Percentiles rank a stretch among this genome's conserved stretches.
Conservation (phyloP, 208 protist species). For the Porcisia hertigi region DNA sequence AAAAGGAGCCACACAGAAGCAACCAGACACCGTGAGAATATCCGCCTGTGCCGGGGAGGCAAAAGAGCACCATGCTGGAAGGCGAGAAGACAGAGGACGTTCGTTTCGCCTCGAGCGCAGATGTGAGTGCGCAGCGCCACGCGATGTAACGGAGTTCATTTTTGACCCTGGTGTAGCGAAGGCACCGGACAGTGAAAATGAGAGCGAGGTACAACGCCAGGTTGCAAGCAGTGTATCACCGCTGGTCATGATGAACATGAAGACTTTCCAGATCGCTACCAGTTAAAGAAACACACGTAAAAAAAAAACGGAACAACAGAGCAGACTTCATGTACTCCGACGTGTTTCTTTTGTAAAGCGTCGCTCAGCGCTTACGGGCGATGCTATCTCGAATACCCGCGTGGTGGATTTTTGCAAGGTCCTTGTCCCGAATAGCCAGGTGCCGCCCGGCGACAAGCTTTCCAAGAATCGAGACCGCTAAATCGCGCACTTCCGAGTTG, state of each 20-base stretch:
- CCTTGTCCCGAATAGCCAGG: conserved; percentile 45
- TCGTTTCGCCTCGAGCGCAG: not conserved
- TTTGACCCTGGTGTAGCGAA: not conserved
- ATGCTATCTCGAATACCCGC: conserved; percentile 58
- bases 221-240: not conserved
- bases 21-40: not conserved
- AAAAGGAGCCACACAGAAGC: not conserved
- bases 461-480: conserved; percentile 43
- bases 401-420: conserved; percentile 64
- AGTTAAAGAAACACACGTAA: not conserved
- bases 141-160: not conserved
- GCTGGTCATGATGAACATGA: not conserved
- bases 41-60: no score
- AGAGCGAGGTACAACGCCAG: not conserved
- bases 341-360: no score
- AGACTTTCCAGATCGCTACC: not conserved
- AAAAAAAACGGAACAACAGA: no score
- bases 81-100: not conserved
- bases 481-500: conserved; percentile 79
- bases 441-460: conserved; percentile 36
- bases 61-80: not conserved
- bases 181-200: not conserved
- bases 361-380: conserved; percentile 14
- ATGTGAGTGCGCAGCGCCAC: not conserved
- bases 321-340: not conserved